A percentile compares a stretch with the other conserved stretches of the same genome.
Conservation (phyloP, 331 rosid genomes). For the Malus hybrid region DNA sequence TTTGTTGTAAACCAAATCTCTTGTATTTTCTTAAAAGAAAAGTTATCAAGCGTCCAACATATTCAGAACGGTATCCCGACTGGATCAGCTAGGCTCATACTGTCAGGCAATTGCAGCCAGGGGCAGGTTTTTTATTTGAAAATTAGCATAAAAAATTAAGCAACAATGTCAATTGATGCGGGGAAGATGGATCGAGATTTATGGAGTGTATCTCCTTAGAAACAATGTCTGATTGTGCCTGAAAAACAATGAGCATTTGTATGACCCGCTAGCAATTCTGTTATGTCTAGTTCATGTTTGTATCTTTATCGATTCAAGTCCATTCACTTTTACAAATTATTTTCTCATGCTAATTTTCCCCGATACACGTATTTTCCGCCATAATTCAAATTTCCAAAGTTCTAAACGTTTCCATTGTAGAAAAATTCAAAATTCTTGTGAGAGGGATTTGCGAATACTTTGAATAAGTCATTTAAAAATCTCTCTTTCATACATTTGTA, state of each 20-base stretch:
- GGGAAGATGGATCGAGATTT: conserved; percentile 68
- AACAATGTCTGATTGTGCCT: conserved; percentile 72
- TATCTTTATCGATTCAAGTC: too few species aligned
- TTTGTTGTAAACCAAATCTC: neutral
- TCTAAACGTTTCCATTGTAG: too few species aligned
- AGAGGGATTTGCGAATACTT: too few species aligned
- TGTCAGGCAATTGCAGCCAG: neutral
- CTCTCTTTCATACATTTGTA: too few species aligned
- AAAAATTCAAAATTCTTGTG: too few species aligned
- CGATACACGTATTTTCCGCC: too few species aligned
- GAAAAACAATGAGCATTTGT: conserved; percentile 13
- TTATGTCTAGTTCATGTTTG: too few species aligned
- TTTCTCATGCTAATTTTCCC: too few species aligned
- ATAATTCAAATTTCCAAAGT: too few species aligned
- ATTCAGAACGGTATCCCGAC: neutral
- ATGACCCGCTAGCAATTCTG: too few species aligned
- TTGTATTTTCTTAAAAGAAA: neutral
- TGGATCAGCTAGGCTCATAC: neutral
- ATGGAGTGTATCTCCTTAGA: conserved; percentile 79
- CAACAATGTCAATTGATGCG: conserved; percentile 59
- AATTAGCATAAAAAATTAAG: neutral
- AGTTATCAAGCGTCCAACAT: neutral
- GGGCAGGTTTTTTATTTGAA: neutral
- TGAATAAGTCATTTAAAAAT: too few species aligned
- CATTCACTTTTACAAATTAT: too few species aligned